Evolutionary conservation across 768 basidiomycete genomes (phyloP), one percentile per base, ranked within the genome.

Genomic region (Pulveroboletus sp.): DNA sequence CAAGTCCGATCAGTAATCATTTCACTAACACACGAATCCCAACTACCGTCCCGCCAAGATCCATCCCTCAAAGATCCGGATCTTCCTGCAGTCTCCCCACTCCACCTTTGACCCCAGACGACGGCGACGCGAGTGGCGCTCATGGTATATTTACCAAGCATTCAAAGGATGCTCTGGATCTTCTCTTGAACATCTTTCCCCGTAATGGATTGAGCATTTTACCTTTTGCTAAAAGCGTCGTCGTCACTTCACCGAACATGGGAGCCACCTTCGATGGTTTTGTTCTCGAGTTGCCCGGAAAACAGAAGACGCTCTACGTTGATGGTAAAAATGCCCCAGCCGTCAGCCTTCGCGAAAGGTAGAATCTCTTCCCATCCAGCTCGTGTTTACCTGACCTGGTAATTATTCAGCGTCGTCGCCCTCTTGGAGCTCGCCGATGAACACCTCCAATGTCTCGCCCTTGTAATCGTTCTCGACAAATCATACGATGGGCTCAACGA

Each of bases 361-460:
- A 58, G 35, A 69, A 63, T 32, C 16, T 27, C 9, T 41, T 49
- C 49, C 13, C 41, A 13, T 42, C 46, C 47, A 42, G 22, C 34
- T 22, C 30, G 54, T 44, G 55, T 36, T 29, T 19, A 7, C 20
- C 49, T 44, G 36, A 54, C 30, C 8, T 17, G n/a, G 24, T 27
- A 11, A 11, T 13, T n/a, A 2, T 34, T 3, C 56, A 92, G 88
- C 64, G 84, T 93, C 60, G 88, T 93, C 27, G 89, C 89, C 38
- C 76, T 94, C 36, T 75, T 94, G 60, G 92, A 94, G 62, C 76
- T 93, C 27, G 91, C 92, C 46, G 89, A 90, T 67, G 92, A 93
- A 68, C 82, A 78, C 49, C 75, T 94, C 36, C 77, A 77, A 58
- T 92, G 90, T 68, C 78, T 79, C 35, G 82, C 85, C 16, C 77